Base-by-base conservation (phyloP, 2,329 filamentous ascomycete species). In the Fusarium robinianum region DNA sequence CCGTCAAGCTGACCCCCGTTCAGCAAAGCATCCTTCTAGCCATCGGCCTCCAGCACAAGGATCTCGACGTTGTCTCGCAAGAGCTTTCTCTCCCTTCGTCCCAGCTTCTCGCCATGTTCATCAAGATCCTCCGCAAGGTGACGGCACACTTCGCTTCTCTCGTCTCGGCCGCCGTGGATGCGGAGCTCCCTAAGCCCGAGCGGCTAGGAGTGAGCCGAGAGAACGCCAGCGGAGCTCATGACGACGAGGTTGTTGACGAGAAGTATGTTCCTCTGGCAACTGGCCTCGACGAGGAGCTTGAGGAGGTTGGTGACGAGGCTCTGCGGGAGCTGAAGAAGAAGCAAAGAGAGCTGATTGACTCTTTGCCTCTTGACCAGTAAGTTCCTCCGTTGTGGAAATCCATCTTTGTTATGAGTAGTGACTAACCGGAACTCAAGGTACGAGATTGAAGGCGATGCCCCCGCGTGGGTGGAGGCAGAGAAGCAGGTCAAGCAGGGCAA, bases 31-130 rank as follows among this genome's bases (percentile, higher is more conserved):
- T 99, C 44, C 78, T 99, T 11, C 79, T 97, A n/a, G 90, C 88
- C 5, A 83, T 95, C 33, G 94, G 95, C 14, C 73, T 97, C 47
- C 95, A 99, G 69, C 83, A 88, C 56, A 97, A 97, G 73, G 85
- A 87, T 25, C 75, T 99, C 18, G 88, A 94, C 10, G 79, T 81
- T 9, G 72, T 96, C 7, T 86, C 91, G 50, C 83, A 85, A 51
- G 94, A 99, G 63, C 71, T 96, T 3, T 79, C 78, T 6, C 72
- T 96, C 5, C 82, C 81, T 1, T 79, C 82, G 3, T 85, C 84
- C 30, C 94, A 97, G 71, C 74, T 96, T 4, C 76, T 99, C 51
- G 91, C 92, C 49, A 95, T 97, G 87, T 97, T 99, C 69, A 89
- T 96, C 67, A 99, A 99, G 76, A 87, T 96, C 49, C 79, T 96